Evolutionary conservation across 2,329 filamentous ascomycete genomes (phyloP).

Genomic region (Myotisia sp.): DNA sequence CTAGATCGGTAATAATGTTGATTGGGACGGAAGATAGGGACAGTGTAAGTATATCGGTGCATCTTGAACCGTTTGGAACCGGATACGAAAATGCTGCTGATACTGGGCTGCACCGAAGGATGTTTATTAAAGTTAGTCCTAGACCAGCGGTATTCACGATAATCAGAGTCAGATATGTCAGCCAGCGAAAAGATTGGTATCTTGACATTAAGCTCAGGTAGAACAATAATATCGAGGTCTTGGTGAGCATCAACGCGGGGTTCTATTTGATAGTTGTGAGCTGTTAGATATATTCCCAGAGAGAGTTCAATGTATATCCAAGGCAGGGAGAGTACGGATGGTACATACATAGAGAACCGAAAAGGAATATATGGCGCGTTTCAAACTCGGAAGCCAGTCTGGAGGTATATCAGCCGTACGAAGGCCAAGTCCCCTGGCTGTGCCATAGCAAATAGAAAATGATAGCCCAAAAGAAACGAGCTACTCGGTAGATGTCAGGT

Average conservation of each 20-base stretch:
- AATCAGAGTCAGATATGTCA: slow-evolving; percentile 64
- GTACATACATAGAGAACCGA: slow-evolving; percentile 11
- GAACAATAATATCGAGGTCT: slow-evolving; percentile 84
- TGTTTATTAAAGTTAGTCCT: slow-evolving; percentile 70
- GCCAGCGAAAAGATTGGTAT: slow-evolving; percentile 60
- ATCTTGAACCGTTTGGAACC: slow-evolving; percentile 34
- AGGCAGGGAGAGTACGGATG: slow-evolving; percentile 1
- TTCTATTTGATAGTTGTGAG: slow-evolving; percentile 41
- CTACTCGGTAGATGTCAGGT: not conserved
- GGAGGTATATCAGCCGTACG: slow-evolving; percentile 26
- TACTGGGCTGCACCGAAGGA: slow-evolving; percentile 71
- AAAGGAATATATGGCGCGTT: slow-evolving; percentile 36
- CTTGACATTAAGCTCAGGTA: slow-evolving; percentile 72
- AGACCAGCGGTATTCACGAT: slow-evolving; percentile 67
- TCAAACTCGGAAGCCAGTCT: slow-evolving; percentile 20
- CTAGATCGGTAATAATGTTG: slow-evolving; percentile 82
- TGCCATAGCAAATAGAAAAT: slow-evolving; percentile 33
- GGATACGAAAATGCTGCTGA: slow-evolving; percentile 50
- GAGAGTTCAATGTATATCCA: not conserved
- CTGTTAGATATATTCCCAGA: not conserved
- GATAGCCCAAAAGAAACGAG: slow-evolving; percentile 18
- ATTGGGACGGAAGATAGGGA: slow-evolving; percentile 66
- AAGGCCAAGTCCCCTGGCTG: slow-evolving; percentile 30
- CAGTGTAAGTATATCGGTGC: slow-evolving; percentile 48
- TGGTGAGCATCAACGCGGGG: slow-evolving; percentile 76